Evolutionary conservation across 768 basidiomycete genomes (phyloP), one percentile per base, ranked within the genome.

Genomic region (Leucocoprinus sp.): DNA sequence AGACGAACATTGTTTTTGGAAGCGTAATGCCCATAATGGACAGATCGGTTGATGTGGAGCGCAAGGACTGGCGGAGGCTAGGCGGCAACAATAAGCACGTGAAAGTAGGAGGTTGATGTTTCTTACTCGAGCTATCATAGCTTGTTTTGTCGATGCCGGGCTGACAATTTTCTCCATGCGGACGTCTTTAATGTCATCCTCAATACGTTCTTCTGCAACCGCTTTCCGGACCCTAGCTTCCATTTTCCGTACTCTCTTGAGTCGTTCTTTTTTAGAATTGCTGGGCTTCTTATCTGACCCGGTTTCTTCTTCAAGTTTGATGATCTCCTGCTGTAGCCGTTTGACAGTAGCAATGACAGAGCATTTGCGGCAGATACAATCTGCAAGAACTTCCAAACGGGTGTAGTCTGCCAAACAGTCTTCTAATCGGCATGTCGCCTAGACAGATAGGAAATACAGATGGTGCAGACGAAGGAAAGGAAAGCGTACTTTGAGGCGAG

Each of bases 311-410:
- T 75, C 71, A 8, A 92, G 65, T 17, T 70, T 64, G 27, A 78
- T 73, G 4, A 78, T 67, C 44, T 93, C 91, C 7, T 74, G 63
- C 31, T 67, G 61, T 44, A 93, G 70, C 37, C 80, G 70, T 38
- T 66, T 66, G 53, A 78, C 76, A 0, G 96, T 98, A 14, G 84
- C 81, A 4, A 80, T 66, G 50, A 98, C 68, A 1, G 92, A 90
- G 58, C 96, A 99, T 50, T 84, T 82, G 17, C 93, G 81, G 63
- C 96, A 99, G 21, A 91, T 80, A 55, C 92, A 95, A 57, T 93
- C 93, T n/a, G 76, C 78, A 37, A 99, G 72, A 27, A 87, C 64
- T 59, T 99, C 96, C 23, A 95, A 72, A 8, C 82, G 75, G 22
- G 92, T 95, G 61, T 93, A 96, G 35, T 95, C 87, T 48, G 77